Percentiles rank a stretch among this genome's conserved stretches.
Evolutionary conservation across 371 early-diverging fungal genomes (phyloP).

Genomic region (Apophysomyces ossiformis): DNA sequence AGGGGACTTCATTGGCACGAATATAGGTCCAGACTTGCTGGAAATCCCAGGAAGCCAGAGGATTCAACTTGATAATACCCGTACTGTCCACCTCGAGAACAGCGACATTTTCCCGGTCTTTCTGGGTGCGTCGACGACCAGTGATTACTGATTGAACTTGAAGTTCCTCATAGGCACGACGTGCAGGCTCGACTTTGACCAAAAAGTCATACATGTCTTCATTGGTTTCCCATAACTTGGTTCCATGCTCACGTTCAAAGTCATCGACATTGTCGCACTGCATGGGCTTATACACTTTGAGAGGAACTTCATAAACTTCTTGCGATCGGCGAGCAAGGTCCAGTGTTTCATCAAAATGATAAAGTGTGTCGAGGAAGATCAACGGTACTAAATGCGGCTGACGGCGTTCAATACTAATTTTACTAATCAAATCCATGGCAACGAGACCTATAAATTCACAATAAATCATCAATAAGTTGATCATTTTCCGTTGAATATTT

Average conservation of each 20-base stretch:
- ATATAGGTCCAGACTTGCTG: conserved; percentile 87
- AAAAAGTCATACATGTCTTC: conserved; percentile 87
- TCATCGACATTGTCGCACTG: conserved; percentile 62
- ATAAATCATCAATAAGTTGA: neutral
- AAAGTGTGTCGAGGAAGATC: conserved; percentile 91
- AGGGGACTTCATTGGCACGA: conserved; percentile 86
- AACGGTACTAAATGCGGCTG: conserved; percentile 73
- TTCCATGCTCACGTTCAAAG: conserved; percentile 76
- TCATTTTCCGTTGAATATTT: too few relatives aligned
- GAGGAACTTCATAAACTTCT: conserved; percentile 69
- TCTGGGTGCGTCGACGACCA: conserved; percentile 91
- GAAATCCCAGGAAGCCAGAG: conserved; percentile 89
- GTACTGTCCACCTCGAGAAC: conserved; percentile 86
- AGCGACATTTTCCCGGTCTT: conserved; percentile 76
- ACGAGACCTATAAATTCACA: conserved; percentile 64
- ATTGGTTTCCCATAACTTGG: conserved; percentile 81
- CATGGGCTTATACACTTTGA: conserved; percentile 78
- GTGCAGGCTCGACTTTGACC: conserved; percentile 93
- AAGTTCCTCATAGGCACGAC: conserved; percentile 82
- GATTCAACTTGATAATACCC: conserved; percentile 88
- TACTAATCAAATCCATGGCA: conserved; percentile 76
- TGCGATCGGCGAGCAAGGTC: conserved; percentile 72
- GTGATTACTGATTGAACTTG: conserved; percentile 82
- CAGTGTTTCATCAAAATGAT: conserved; percentile 91
- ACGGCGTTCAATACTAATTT: conserved; percentile 61